Evolutionary conservation across 1,139 yeast genomes (phyloP).

Genomic region (Candida sojae): DNA sequence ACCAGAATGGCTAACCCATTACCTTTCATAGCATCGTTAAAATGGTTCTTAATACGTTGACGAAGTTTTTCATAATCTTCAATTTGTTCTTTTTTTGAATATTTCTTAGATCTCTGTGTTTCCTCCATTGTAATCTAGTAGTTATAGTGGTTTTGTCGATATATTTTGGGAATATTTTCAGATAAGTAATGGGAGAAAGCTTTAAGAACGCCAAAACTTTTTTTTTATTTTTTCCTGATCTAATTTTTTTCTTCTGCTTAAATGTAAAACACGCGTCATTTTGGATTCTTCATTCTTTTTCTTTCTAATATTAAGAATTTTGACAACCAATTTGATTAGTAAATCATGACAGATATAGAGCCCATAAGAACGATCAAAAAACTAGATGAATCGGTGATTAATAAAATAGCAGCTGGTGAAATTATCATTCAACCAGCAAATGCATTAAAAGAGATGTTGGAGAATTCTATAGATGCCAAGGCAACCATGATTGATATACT

Average conservation of each 20-base stretch:
- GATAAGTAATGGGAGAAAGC: too few relatives aligned
- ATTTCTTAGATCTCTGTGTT: slow-evolving; percentile 4
- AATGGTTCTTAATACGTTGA: slow-evolving; percentile 20
- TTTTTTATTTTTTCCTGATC: not conserved
- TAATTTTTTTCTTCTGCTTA: not conserved
- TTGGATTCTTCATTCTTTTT: not conserved
- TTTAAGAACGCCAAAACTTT: too few relatives aligned
- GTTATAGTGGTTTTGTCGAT: not conserved
- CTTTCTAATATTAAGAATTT: too few relatives aligned
- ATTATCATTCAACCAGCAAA: slow-evolving; percentile 92
- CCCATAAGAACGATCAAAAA: slow-evolving; percentile 28
- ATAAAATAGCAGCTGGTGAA: slow-evolving; percentile 96
- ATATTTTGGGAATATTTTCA: too few relatives aligned
- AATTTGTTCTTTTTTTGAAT: slow-evolving; percentile 20
- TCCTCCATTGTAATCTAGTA: not conserved
- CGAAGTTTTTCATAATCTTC: slow-evolving; percentile 27
- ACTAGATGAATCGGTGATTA: slow-evolving; percentile 71
- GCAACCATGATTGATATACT: slow-evolving; percentile 50
- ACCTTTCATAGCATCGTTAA: slow-evolving; percentile 36
- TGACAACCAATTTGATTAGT: too few relatives aligned
- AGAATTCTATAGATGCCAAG: slow-evolving; percentile 55
- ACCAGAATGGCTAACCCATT: slow-evolving; percentile 31
- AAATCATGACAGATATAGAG: slow-evolving; percentile 3
- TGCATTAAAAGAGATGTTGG: slow-evolving; percentile 58
- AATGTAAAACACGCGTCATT: too few relatives aligned